phyloP scores from a whole-genome alignment of 352 stramenopile species.

The Globisporangium abappressorium region DNA sequence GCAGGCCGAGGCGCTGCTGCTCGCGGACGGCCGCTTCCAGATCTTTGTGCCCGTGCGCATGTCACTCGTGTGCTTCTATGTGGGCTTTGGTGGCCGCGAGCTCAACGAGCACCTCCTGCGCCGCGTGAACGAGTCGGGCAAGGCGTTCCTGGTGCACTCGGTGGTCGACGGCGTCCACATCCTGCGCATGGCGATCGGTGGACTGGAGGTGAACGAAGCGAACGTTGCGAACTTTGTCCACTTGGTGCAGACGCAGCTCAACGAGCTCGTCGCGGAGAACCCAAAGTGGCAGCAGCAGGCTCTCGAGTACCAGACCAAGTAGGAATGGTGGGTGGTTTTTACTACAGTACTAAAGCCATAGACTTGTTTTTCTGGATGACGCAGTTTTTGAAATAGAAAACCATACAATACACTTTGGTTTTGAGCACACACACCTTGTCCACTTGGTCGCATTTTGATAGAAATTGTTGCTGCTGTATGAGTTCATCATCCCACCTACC shows the following conservation, averaged over 20 bases:
- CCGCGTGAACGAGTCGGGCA: slow-evolving; percentile 27
- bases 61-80: slow-evolving; percentile 62
- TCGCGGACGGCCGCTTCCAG: slow-evolving; percentile 45
- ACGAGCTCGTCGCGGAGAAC: slow-evolving; percentile 26
- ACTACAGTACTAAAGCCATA: no score
- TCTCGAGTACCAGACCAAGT: not conserved
- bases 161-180: slow-evolving; percentile 55
- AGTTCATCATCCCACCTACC: not conserved
- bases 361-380: no score
- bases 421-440: no score
- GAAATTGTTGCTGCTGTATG: no score
- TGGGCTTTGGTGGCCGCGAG: slow-evolving; percentile 41
- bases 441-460: no score
- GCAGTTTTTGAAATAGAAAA: no score
- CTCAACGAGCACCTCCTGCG: slow-evolving; percentile 50
- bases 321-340: no score
- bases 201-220: slow-evolving; percentile 35
- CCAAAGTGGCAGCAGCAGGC: slow-evolving; percentile 30
- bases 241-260: slow-evolving; percentile 32
- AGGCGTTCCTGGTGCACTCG: slow-evolving; percentile 64
- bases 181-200: slow-evolving; percentile 49
- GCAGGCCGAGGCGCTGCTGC: slow-evolving; percentile 37
- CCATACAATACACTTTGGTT: no score
- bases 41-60: slow-evolving; percentile 48
- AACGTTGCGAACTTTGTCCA: slow-evolving; percentile 40